phyloP scores from a whole-genome alignment of 1,284 basidiomycete genomes.

The Leccinum cinnamomeum region DNA sequence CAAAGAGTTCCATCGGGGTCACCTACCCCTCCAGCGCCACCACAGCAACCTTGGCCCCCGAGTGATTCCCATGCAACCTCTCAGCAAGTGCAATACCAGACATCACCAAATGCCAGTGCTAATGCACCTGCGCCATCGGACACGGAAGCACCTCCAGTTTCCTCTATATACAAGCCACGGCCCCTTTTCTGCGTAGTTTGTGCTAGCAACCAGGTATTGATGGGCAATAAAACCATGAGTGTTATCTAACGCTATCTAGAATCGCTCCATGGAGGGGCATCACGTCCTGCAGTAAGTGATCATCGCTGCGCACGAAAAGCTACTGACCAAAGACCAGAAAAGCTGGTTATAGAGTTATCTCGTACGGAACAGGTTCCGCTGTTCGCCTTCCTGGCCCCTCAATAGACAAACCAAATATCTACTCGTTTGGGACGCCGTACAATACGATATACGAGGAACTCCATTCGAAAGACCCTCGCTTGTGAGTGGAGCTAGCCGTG shows the following conservation, averaged over 20 bases:
- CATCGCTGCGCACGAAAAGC: not conserved
- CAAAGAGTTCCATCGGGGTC: conserved; percentile 51
- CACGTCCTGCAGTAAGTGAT: conserved; percentile 78
- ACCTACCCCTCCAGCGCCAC: conserved; percentile 41
- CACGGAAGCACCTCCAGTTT: conserved; percentile 12
- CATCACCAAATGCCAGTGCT: conserved; percentile 12
- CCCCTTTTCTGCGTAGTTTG: conserved; percentile 97
- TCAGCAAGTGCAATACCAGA: conserved; percentile 24
- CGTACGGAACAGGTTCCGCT: conserved; percentile 95
- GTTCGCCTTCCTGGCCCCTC: conserved; percentile 95
- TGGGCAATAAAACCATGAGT: not conserved
- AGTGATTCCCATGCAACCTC: conserved; percentile 19
- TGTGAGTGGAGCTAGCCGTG: conserved; percentile 54
- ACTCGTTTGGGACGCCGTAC: conserved; percentile 98
- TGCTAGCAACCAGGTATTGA: conserved; percentile 90
- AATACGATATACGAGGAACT: conserved; percentile 95
- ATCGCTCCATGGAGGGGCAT: conserved; percentile 99
- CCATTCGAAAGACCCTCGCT: conserved; percentile 77
- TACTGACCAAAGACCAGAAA: conserved; percentile 48
- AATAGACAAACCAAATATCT: conserved; percentile 98
- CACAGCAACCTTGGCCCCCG: conserved; percentile 36
- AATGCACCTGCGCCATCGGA: conserved; percentile 4
- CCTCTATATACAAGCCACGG: conserved; percentile 52
- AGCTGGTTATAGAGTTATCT: conserved; percentile 89
- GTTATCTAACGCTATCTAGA: conserved; percentile 53